Percentiles rank a stretch among this genome's conserved stretches.
These are phyloP conservation scores for Plasmodium coatneyi DNA, from an alignment of 169 alveolate genomes.

Conservation along the genomic window DNA sequence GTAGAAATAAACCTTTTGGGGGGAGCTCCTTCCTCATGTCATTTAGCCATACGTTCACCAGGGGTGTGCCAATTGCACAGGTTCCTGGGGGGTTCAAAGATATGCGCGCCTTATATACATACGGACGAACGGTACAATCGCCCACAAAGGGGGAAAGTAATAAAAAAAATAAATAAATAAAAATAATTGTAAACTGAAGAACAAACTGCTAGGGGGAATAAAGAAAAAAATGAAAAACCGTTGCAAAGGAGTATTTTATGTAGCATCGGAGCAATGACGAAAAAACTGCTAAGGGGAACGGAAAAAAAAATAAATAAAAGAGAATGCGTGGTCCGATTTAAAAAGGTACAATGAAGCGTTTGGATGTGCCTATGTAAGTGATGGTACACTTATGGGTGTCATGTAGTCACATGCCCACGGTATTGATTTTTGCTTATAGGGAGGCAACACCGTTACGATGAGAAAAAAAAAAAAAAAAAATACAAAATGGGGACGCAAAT, in stretches of 20 bases:
- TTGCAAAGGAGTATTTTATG: neutral
- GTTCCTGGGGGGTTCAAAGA: neutral
- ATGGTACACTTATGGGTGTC: neutral
- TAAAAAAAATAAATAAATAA: neutral
- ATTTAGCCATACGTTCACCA: neutral
- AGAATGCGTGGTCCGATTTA: neutral
- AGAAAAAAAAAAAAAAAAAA: constrained; percentile 2
- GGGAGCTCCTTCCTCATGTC: neutral
- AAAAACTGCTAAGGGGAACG: neutral
- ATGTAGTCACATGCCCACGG: neutral
- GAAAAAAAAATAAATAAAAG: neutral
- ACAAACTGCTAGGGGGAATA: neutral
- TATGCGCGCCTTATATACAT: neutral
- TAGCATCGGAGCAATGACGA: neutral
- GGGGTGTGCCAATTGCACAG: neutral
- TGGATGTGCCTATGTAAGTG: neutral
- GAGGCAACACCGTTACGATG: neutral
- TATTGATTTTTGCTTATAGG: neutral
- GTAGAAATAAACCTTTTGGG: neutral
- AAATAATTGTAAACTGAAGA: neutral
- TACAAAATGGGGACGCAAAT: too few relatives aligned
- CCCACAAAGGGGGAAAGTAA: neutral
- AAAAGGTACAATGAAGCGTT: neutral
- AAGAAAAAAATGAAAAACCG: neutral
- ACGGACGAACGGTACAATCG: neutral